These are phyloP conservation scores for Scheffersomyces lignicola DNA, from an alignment of 1,139 yeast genomes.

Conservation along the genomic window DNA sequence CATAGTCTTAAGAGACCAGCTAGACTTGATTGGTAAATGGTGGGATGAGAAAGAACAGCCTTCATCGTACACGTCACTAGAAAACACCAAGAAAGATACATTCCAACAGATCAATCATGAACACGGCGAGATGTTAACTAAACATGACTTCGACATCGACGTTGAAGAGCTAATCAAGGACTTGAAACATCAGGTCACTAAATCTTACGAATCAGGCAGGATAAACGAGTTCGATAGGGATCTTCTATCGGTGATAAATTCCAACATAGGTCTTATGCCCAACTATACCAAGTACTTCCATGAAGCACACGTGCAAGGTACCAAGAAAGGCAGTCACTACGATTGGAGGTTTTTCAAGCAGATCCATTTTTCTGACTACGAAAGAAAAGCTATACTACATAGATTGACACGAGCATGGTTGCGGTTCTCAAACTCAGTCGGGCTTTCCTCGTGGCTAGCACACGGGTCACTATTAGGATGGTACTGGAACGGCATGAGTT, in stretches of 20 bases:
- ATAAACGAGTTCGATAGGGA: conserved; percentile 13
- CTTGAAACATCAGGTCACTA: conserved; percentile 8
- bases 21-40: not conserved
- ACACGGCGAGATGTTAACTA: not conserved
- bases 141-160: conserved; percentile 1
- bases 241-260: conserved; percentile 4
- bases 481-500: conserved; percentile 57
- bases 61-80: conserved; percentile 4
- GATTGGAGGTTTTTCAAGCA: conserved; percentile 27
- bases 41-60: not conserved
- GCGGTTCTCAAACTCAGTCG: conserved; percentile 41
- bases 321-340: conserved; percentile 20
- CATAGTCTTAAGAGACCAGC: not conserved
- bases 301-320: conserved; percentile 17
- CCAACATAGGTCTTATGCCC: conserved; percentile 20
- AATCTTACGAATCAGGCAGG: conserved; percentile 21
- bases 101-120: conserved; percentile 3
- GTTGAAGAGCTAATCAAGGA: conserved; percentile 2
- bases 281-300: conserved; percentile 24
- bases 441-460: conserved; percentile 55
- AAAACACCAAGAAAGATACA: conserved; percentile 6
- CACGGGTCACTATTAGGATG: conserved; percentile 63
- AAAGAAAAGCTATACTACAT: conserved; percentile 42
- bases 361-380: conserved; percentile 25
- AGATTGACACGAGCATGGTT: conserved; percentile 52